These are phyloP conservation scores for Pochonia chlamydosporia DNA, from an alignment of 2,329 filamentous ascomycete species.

Conservation along the genomic window DNA sequence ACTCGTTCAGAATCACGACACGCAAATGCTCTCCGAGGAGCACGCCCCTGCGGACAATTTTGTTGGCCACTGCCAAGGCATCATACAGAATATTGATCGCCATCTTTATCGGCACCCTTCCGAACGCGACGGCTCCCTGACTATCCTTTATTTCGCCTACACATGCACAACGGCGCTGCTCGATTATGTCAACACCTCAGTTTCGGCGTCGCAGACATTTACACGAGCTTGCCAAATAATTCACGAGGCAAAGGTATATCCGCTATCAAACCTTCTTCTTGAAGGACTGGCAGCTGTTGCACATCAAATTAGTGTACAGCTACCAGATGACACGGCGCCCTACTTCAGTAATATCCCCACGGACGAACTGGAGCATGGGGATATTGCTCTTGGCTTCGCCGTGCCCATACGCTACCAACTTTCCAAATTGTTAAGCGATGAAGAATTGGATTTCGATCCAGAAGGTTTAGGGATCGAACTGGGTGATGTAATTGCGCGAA, in stretches of 20 bases:
- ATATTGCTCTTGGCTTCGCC: not conserved
- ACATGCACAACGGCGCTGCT: not conserved
- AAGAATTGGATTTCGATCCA: not conserved
- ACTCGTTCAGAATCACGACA: not conserved
- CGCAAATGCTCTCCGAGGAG: not conserved
- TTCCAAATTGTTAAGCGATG: not conserved
- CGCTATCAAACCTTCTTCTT: not conserved
- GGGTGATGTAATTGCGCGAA: not conserved
- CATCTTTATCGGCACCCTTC: not conserved
- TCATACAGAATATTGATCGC: not conserved
- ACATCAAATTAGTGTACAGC: not conserved
- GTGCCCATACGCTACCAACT: not conserved
- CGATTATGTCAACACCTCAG: not conserved
- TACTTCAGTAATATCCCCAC: not conserved
- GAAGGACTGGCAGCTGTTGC: not conserved
- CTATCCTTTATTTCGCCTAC: slow-evolving; percentile 1
- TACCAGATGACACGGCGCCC: not conserved
- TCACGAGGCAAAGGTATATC: not conserved
- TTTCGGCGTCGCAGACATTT: not conserved
- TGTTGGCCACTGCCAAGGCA: not conserved
- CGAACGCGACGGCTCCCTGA: not conserved
- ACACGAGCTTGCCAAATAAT: not conserved
- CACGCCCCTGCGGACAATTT: not conserved
- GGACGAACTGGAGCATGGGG: not conserved
- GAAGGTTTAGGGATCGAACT: not conserved